phyloP scores from a whole-genome alignment of 176 grass and related monocot genomes.

The Luzula sylvatica region DNA sequence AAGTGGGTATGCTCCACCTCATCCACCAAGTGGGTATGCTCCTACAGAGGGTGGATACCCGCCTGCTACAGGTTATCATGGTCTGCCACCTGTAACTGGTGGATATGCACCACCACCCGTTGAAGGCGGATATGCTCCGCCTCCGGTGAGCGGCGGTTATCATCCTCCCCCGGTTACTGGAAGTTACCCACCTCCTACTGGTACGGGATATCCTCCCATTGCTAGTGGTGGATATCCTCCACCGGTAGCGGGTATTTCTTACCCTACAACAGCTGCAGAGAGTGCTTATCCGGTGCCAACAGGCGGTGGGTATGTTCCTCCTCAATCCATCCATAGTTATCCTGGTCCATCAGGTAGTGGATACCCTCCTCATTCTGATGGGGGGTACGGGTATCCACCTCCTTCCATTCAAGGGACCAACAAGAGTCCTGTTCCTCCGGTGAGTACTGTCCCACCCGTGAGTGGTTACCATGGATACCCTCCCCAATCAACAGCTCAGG shows the following conservation, averaged over 20 bases:
- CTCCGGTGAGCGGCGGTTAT: slow-evolving; percentile 5
- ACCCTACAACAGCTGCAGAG: background rate
- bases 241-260: background rate
- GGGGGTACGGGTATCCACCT: slow-evolving; percentile 11
- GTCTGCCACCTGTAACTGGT: background rate
- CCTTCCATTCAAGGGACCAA: slow-evolving; percentile 10
- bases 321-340: slow-evolving; percentile 5
- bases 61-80: background rate
- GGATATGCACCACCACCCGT: slow-evolving; percentile 2
- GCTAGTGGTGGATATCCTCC: slow-evolving; percentile 9
- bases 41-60: slow-evolving; percentile 14
- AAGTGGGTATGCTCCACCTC: background rate
- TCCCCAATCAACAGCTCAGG: slow-evolving; percentile 6
- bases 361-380: slow-evolving; percentile 7
- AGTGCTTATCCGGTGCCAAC: slow-evolving; percentile 4
- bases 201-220: slow-evolving; percentile 14
- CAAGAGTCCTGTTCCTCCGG: slow-evolving; percentile 9
- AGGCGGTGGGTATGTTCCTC: background rate
- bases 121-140: slow-evolving; percentile 8
- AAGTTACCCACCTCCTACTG: slow-evolving; percentile 3
- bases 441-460: slow-evolving; percentile 2
- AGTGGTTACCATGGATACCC: slow-evolving; percentile 13
- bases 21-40: too few species aligned
- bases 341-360: background rate
- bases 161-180: background rate